These are phyloP conservation scores for Annona cherimola DNA, from an alignment of 164 flowering plant species.

Conservation along the genomic window DNA sequence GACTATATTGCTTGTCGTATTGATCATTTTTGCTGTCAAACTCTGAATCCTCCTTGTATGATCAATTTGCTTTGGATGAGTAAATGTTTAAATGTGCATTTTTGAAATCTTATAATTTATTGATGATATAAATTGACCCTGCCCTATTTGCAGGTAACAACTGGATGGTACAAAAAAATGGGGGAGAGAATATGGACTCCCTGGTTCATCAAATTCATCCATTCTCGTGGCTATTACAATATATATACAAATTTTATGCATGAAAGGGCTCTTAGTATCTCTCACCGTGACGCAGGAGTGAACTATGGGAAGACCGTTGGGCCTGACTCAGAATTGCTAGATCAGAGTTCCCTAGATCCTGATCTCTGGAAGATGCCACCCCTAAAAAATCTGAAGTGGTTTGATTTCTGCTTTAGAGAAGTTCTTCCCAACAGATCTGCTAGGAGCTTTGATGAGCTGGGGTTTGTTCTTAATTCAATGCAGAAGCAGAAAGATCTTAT, in stretches of 20 bases:
- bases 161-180: constrained; percentile 92
- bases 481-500: constrained; percentile 49
- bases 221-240: constrained; percentile 78
- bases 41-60: not conserved
- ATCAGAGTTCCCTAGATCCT: constrained; percentile 44
- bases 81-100: not conserved
- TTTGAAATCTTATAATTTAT: too few species aligned
- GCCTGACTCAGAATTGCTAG: constrained; percentile 78
- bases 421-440: constrained; percentile 57
- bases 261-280: constrained; percentile 80
- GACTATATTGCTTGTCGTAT: not conserved
- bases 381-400: constrained; percentile 67
- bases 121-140: too few species aligned
- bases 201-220: constrained; percentile 94
- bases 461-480: constrained; percentile 43
- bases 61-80: not conserved
- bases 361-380: constrained; percentile 49
- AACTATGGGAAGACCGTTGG: constrained; percentile 93
- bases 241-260: constrained; percentile 71
- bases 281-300: constrained; percentile 93
- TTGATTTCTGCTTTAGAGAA: constrained; percentile 88
- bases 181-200: constrained; percentile 99
- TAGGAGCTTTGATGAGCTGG: constrained; percentile 45
- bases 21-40: not conserved
- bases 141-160: constrained; percentile 58